Base-by-base conservation (phyloP, 106 monocot species). In the Cymbidium sinense region DNA sequence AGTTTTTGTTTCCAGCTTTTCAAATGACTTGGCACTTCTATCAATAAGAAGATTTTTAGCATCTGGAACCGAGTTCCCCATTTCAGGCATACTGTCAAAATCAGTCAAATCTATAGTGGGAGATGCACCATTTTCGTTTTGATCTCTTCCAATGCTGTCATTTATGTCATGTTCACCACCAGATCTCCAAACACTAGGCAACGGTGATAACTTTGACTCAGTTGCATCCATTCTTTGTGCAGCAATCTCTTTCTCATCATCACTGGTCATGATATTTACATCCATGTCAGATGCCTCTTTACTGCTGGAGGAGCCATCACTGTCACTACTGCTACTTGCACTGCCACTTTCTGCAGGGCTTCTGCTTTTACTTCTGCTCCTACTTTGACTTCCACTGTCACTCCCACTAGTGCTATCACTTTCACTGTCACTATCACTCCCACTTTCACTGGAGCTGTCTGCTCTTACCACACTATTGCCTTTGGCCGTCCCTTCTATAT, bases 281-380 rank as follows among this genome's bases (percentile, higher is more conserved):
- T 87, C 86, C 13, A 92, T 86, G 82, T 99, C 94, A 79, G 93
- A 91, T 75, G 81, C 90, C 70, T 99, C 95, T 64, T 88, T 95
- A 81, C 90, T 89, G 82, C 89, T 94, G n/a, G 94, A 99, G 30
- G 98, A 92, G 76, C 75, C 91, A 86, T 89, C 91, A 87, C 90
- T 95, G 10, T 99, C 95, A 55, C 96, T 96, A 69, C 91, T 89
- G 85, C 94, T 93, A 85, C 96, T 96, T 82, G 77, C 85, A 83
- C 92, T 95, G 50, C 79, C 87, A 87, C 95, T 93, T 34, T 84
- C 91, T 31, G 69, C 69, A 31, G 28, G 28, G 69, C 69, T 69
- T 69, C 69, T 34, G 31, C 92, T 95, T 61, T 77, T 84, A 87
- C 95, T 93, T 33, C 91, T 93, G 73, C 81, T 92, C 81, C 90